phyloP scores from a whole-genome alignment of 2,329 filamentous ascomycete species.

The Sporothrix protearum region DNA sequence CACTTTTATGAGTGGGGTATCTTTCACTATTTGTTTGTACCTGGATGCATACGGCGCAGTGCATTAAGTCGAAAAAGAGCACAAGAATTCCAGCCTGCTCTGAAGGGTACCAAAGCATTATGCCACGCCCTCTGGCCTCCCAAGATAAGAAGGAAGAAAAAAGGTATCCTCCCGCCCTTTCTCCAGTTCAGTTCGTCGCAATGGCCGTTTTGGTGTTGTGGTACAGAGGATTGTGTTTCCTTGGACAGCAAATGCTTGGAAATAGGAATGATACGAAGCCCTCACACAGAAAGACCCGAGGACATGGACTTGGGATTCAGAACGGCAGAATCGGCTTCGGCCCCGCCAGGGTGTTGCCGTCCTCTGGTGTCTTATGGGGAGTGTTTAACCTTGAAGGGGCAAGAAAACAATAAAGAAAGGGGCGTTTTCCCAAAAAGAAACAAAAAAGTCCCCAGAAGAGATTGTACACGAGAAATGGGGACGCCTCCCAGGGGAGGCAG shows the following conservation, averaged over 20 bases:
- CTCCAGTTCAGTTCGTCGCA: not conserved
- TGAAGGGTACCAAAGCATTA: not conserved
- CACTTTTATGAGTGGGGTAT: not conserved
- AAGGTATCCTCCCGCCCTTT: not conserved
- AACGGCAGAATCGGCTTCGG: slow-evolving; percentile 27
- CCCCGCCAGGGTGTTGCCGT: slow-evolving; percentile 29
- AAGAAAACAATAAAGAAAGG: slow-evolving; percentile 18
- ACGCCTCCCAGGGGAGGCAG: not conserved
- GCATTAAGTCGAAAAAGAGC: slow-evolving; percentile 5
- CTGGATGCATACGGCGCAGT: not conserved
- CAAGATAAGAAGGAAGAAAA: not conserved
- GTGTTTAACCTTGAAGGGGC: slow-evolving; percentile 24
- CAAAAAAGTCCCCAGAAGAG: not conserved
- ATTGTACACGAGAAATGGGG: slow-evolving; percentile 1
- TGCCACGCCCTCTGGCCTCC: not conserved
- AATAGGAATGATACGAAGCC: not conserved
- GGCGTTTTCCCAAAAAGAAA: slow-evolving; percentile 12
- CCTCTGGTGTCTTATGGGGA: slow-evolving; percentile 11
- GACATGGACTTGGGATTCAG: slow-evolving; percentile 36
- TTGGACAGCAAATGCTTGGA: not conserved
- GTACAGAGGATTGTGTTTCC: not conserved
- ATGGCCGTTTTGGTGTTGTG: not conserved
- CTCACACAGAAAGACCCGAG: slow-evolving; percentile 31
- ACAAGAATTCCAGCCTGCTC: not conserved
- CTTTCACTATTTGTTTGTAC: not conserved